A percentile compares a stretch with the other conserved stretches of the same genome.
phyloP scores from a whole-genome alignment of 306 rosid genomes.

The Trichosanthes cucumerina region DNA sequence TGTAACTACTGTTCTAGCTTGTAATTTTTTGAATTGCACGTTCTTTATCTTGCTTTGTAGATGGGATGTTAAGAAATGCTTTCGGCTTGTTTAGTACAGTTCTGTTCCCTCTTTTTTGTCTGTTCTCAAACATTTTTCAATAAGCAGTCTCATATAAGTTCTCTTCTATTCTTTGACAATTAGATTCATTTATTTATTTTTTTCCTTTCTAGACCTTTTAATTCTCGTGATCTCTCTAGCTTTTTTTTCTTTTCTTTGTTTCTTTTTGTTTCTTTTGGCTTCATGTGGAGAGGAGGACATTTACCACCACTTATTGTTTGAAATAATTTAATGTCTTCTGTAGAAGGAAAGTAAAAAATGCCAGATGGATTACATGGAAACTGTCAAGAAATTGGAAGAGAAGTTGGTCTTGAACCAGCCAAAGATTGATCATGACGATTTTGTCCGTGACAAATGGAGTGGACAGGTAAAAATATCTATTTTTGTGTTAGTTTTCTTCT shows the following conservation, averaged over 20 bases:
- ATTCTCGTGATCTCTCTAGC: not conserved
- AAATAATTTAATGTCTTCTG: conserved; percentile 20
- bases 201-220: not conserved
- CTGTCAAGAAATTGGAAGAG: conserved; percentile 90
- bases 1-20: not conserved
- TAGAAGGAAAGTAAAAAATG: conserved; percentile 84
- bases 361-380: conserved; percentile 95
- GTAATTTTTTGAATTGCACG: not conserved
- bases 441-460: conserved; percentile 22
- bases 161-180: not conserved
- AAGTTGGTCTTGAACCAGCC: conserved; percentile 75
- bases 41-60: not conserved
- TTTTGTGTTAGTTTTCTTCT: not conserved
- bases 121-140: not conserved
- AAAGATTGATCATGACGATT: conserved; percentile 33
- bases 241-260: not conserved
- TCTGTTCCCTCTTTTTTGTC: not conserved
- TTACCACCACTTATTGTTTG: not conserved
- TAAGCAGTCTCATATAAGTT: not conserved
- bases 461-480: conserved; percentile 44
- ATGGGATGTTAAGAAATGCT: not conserved
- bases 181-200: not conserved
- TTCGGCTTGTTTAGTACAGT: not conserved
- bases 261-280: not conserved
- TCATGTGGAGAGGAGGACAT: not conserved